Conservation (phyloP, 106 monocot species). For the Posidonia australis region DNA sequence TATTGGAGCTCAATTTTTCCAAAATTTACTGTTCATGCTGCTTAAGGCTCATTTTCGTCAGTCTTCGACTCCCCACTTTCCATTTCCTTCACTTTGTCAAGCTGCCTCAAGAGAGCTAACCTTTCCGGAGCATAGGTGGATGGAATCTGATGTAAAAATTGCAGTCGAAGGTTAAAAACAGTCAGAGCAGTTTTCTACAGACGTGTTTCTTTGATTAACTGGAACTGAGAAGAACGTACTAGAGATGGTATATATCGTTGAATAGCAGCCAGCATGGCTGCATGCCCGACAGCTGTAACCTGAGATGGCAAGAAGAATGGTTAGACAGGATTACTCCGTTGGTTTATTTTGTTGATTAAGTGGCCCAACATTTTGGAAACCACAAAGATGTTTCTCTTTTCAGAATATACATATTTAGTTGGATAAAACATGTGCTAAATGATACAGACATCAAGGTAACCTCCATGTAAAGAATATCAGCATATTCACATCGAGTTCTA, state of each 20-base stretch:
- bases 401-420: too few species aligned
- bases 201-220: neutral
- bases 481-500: too few species aligned
- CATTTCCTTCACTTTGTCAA: constrained; percentile 87
- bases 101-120: constrained; percentile 83
- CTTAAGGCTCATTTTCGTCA: constrained; percentile 30
- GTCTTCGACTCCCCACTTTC: constrained; percentile 29
- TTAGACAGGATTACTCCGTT: too few species aligned
- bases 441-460: too few species aligned
- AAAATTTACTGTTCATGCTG: constrained; percentile 15
- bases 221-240: constrained; percentile 28
- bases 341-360: too few species aligned
- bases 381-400: too few species aligned
- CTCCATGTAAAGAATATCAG: too few species aligned
- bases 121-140: constrained; percentile 90
- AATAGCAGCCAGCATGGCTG: constrained; percentile 89
- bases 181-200: neutral
- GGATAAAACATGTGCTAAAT: too few species aligned
- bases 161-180: neutral
- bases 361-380: too few species aligned
- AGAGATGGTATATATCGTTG: constrained; percentile 88
- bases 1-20: neutral
- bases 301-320: constrained; percentile 1
- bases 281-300: constrained; percentile 98
- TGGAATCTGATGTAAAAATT: constrained; percentile 48